Evolutionary conservation across 805 yeast species (phyloP), one percentile per base, ranked within the genome.

Genomic region (Candida methanosorbosa): DNA sequence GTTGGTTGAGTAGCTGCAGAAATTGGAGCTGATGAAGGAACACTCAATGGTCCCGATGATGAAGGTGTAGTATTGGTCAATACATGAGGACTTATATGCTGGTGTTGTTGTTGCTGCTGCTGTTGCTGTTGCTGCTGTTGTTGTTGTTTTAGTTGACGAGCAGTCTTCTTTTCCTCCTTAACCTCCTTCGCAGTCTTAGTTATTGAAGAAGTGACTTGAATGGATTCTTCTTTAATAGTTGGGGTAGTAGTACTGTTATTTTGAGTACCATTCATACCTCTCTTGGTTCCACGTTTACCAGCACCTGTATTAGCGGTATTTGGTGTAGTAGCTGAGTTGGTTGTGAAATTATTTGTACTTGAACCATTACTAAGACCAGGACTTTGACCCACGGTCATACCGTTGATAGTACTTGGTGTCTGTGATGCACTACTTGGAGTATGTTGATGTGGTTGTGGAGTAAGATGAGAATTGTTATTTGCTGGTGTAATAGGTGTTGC

Each of bases 401-500:
- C 26, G 27, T 20, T 33, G 17, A 32, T 26, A 24, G 34, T 15
- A 16, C n/a, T 23, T 7, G 43, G 33, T 21, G 38, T 21, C 14
- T 9, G 34, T 4, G 32, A 29, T 9, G 41, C n/a, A 20, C 35
- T 25, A 29, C 33, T 34, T 4, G 44, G 37, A 4, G 42, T 32
- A 9, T 44, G 30, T 26, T 32, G 48, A 44, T 2, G 50, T 44
- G 18, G 33, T 24, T 49, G 51, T 4, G 57, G 56, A 12, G 59
- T 52, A 17, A 44, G 43, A 28, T 51, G 49, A 11, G 46, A 41
- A 27, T 43, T 25, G n/a, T 3, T 30, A 21, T 29, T 51, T n/a
- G 45, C 52, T 2, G 61, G 59, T 2, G 61, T 56, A 14, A 48
- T 37, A 3, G 62, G 62, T 15, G 62, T 57, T 5, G 54, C 59